These are phyloP conservation scores for Podospora pseudocomata DNA, from an alignment of 495 filamentous ascomycete species.

Conservation along the genomic window DNA sequence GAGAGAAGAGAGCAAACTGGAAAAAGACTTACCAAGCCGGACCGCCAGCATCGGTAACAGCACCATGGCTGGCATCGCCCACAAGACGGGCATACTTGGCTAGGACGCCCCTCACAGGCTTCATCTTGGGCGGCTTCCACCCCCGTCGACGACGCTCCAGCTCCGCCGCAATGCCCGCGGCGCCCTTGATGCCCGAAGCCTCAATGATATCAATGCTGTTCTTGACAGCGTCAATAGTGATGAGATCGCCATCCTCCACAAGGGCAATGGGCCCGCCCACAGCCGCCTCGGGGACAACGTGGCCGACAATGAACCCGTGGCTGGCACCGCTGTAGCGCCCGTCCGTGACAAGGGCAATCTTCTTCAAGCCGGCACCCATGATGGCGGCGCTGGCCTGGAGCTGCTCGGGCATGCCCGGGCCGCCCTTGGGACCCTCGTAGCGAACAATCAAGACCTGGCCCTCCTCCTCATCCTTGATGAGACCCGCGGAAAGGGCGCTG, in stretches of 20 bases:
- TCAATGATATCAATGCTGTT: slow-evolving; percentile 71
- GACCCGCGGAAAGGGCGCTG: slow-evolving; percentile 64
- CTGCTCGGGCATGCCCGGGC: slow-evolving; percentile 98
- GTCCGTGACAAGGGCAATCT: slow-evolving; percentile 91
- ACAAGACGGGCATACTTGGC: slow-evolving; percentile 79
- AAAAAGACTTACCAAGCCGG: slow-evolving; percentile 21
- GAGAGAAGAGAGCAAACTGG: background rate
- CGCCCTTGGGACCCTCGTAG: slow-evolving; percentile 93
- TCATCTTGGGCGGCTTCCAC: slow-evolving; percentile 71
- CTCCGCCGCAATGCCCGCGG: slow-evolving; percentile 54
- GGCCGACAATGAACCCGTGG: slow-evolving; percentile 94
- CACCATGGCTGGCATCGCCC: slow-evolving; percentile 53
- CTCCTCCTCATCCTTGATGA: slow-evolving; percentile 60
- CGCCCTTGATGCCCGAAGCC: slow-evolving; percentile 13
- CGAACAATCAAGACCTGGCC: slow-evolving; percentile 92
- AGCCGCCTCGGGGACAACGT: slow-evolving; percentile 87
- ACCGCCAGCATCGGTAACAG: slow-evolving; percentile 46
- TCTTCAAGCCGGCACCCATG: slow-evolving; percentile 86
- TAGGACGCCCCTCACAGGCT: slow-evolving; percentile 79
- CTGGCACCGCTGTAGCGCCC: slow-evolving; percentile 86
- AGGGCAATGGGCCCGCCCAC: slow-evolving; percentile 80
- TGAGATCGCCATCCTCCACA: slow-evolving; percentile 73
- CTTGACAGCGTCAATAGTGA: slow-evolving; percentile 80
- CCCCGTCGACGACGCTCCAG: slow-evolving; percentile 59
- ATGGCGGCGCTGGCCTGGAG: slow-evolving; percentile 83